phyloP scores from a whole-genome alignment of 1,139 yeast species.

The Blastobotrys ciferrii region DNA sequence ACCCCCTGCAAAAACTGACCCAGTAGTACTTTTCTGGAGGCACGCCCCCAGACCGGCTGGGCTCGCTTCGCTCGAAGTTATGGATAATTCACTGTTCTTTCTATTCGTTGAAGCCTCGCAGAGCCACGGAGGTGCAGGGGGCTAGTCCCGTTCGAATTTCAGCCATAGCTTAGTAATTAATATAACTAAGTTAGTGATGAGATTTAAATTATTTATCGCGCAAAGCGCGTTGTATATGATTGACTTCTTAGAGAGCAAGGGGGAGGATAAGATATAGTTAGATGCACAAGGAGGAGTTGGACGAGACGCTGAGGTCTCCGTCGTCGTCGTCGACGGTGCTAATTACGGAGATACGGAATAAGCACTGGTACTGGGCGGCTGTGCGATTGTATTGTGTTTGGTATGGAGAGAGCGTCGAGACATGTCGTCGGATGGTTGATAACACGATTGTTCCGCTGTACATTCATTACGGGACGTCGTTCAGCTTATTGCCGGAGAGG shows the following conservation, averaged over 20 bases:
- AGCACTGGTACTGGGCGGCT: slow-evolving; percentile 19
- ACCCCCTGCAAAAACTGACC: no score
- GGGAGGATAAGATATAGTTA: not conserved
- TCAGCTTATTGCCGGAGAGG: slow-evolving; percentile 20
- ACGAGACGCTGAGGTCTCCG: slow-evolving; percentile 5
- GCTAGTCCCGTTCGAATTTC: no score
- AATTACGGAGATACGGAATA: slow-evolving; percentile 4
- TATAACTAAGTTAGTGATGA: no score
- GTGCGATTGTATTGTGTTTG: slow-evolving; percentile 17
- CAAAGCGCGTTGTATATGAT: no score
- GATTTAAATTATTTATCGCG: not conserved
- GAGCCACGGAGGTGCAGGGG: no score
- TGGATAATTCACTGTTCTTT: no score
- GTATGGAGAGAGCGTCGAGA: slow-evolving; percentile 18
- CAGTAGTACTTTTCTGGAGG: no score
- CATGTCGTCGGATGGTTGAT: slow-evolving; percentile 18
- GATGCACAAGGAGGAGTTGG: slow-evolving; percentile 6
- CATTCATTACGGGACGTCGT: slow-evolving; percentile 18
- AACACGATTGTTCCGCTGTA: slow-evolving; percentile 20
- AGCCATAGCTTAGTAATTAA: no score
- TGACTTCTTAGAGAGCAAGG: not conserved
- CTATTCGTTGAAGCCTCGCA: no score
- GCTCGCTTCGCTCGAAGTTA: no score
- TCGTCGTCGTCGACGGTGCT: slow-evolving; percentile 1
- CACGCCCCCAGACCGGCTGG: no score